Evolutionary conservation across 2,329 filamentous ascomycete species (phyloP), one percentile per base, ranked within the genome.

Genomic region (Amphichorda felina): DNA sequence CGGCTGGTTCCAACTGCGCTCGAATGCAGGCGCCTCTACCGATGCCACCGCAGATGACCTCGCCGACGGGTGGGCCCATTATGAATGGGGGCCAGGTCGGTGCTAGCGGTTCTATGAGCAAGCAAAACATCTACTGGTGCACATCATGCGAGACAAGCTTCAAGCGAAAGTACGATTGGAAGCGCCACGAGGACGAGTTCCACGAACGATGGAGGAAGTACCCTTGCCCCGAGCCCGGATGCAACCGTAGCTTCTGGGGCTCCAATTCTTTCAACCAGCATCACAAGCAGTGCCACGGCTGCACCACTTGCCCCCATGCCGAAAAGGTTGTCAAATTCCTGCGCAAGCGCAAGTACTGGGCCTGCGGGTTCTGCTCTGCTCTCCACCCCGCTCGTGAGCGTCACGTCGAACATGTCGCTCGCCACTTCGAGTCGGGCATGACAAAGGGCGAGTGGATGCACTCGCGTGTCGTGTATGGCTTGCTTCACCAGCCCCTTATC

Each of bases 191-290:
- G 50, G 75, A 79, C 45, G 75, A 79, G 53, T 79, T 79, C 47
- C 75, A 80, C 54, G 75, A 80, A 59, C 72, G 76, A 37, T 73
- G 73, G 60, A 71, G 75, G 42, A 79, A 77, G 48, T 80, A 78
- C 51, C 73, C 75, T 10, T 80, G 75, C 46, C 75, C 75, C 5
- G 75, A 76, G 43, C 62, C 61, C 8, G 62, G 62, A 43, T 81
- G 77, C 56, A 78, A 79, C 53, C 72, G 76, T 46, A 75, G 73
- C 48, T 79, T 80, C 54, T 78, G 74, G 64, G 74, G 75, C 8
- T 72, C 75, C 44, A 79, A 79, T 50, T 75, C 73, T 4, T 79
- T 80, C 54, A 76, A 78, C 44, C 74, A 79, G 50, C 75, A 79
- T 43, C 75, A 79, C 57, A 77, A 75, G 47, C 72, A 75, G 38